A percentile compares a stretch with the other conserved stretches of the same genome.
phyloP scores from a whole-genome alignment of 352 stramenopile species.

The Globisporangium mamillatum region DNA sequence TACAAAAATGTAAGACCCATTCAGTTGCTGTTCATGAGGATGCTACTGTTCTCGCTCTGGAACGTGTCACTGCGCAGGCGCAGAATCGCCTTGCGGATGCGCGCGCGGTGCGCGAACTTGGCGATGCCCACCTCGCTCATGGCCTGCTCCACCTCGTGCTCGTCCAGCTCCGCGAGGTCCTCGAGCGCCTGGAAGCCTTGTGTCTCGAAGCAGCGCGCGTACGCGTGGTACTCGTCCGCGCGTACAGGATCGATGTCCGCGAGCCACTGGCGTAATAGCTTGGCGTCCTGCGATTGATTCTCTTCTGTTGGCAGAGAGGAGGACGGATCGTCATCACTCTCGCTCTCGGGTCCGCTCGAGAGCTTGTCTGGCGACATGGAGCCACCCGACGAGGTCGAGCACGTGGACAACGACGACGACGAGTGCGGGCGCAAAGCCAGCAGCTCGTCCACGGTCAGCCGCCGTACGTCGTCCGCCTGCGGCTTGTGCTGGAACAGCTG shows the following conservation, averaged over 20 bases:
- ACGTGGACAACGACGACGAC: conserved; percentile 18
- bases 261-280: conserved; percentile 50
- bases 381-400: conserved; percentile 15
- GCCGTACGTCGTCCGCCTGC: conserved; percentile 40
- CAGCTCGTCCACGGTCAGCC: conserved; percentile 58
- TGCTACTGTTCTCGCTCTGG: conserved; percentile 29
- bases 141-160: conserved; percentile 66
- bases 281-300: conserved; percentile 20
- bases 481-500: conserved; percentile 17
- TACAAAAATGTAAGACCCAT: neutral
- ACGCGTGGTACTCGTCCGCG: conserved; percentile 51
- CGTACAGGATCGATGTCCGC: conserved; percentile 41
- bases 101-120: conserved; percentile 71
- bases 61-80: conserved; percentile 25
- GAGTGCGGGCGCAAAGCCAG: conserved; percentile 24
- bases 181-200: conserved; percentile 59
- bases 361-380: conserved; percentile 38
- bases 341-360: conserved; percentile 22
- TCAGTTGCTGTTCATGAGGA: conserved; percentile 23
- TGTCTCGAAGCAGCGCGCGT: conserved; percentile 56
- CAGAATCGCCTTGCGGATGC: conserved; percentile 70
- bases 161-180: conserved; percentile 59
- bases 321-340: conserved; percentile 22
- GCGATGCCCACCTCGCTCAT: conserved; percentile 75
- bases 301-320: neutral